Evolutionary conservation across 345 rosid genomes (phyloP).

Genomic region (Eucalyptus brandiana): DNA sequence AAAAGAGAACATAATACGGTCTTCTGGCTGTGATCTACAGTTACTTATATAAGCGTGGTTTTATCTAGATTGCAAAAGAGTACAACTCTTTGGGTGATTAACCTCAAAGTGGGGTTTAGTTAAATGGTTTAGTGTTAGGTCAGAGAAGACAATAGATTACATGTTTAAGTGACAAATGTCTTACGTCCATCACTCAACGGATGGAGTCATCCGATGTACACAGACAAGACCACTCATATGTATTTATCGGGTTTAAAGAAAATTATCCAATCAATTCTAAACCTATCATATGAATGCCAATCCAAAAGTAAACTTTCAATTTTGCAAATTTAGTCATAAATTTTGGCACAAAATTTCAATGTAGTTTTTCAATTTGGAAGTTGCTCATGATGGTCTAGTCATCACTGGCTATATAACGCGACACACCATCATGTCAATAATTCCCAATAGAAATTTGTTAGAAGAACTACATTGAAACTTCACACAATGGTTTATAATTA

Average conservation of each 20-base stretch:
- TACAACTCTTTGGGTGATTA: background rate
- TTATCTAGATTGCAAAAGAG: background rate
- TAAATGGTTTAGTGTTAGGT: background rate
- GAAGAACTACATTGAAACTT: background rate
- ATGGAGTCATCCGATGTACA: background rate
- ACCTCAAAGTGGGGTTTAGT: background rate
- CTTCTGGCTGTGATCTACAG: background rate
- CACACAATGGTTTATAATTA: background rate
- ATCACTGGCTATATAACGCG: rapidly evolving
- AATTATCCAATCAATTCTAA: background rate
- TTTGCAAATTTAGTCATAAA: too few species aligned
- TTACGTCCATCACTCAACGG: too few species aligned
- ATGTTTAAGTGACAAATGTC: background rate
- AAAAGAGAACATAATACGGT: background rate
- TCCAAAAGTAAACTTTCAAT: too few species aligned
- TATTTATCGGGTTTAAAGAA: background rate
- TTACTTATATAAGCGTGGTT: background rate
- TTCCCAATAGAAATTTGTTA: background rate
- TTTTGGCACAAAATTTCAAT: too few species aligned
- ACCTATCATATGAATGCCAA: background rate
- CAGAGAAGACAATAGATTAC: background rate
- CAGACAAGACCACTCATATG: background rate
- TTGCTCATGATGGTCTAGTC: background rate
- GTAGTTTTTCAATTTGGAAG: background rate
- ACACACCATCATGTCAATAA: background rate